These are phyloP conservation scores for Volvariella volvacea DNA, from an alignment of 1,284 basidiomycete genomes.

Conservation along the genomic window DNA sequence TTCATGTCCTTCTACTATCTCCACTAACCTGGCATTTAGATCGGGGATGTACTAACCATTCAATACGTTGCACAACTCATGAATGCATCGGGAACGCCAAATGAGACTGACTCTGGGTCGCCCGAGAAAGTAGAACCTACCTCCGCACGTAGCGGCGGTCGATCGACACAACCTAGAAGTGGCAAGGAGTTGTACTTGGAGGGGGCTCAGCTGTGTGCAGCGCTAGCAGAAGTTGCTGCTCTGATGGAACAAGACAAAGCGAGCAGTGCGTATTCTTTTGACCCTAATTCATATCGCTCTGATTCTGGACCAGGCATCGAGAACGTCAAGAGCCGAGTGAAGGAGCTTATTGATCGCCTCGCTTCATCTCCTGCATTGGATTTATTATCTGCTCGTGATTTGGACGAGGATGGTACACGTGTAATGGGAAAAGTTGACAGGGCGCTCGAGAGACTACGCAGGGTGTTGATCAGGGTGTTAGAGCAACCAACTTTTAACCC, in stretches of 20 bases:
- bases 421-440: constrained; percentile 48
- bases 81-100: not conserved
- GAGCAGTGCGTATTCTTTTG: no score
- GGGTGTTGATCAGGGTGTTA: constrained; percentile 37
- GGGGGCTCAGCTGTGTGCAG: constrained; percentile 31
- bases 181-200: constrained; percentile 15
- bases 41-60: constrained; percentile 40
- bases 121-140: no score
- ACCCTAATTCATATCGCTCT: no score
- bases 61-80: constrained; percentile 43
- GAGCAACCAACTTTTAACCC: constrained; percentile 20
- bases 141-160: no score
- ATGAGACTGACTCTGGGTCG: no score
- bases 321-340: no score
- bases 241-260: constrained; percentile 22
- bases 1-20: not conserved
- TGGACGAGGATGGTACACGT: constrained; percentile 26
- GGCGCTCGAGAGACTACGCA: constrained; percentile 52
- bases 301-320: no score
- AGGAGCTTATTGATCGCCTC: no score
- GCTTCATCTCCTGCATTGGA: no score
- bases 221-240: constrained; percentile 36
- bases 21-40: constrained; percentile 24
- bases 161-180: no score
- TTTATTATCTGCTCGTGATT: constrained; percentile 7